Evolutionary conservation across 2,329 filamentous ascomycete species (phyloP), one percentile per base, ranked within the genome.

Genomic region (Ascocoryne sarcoides): DNA sequence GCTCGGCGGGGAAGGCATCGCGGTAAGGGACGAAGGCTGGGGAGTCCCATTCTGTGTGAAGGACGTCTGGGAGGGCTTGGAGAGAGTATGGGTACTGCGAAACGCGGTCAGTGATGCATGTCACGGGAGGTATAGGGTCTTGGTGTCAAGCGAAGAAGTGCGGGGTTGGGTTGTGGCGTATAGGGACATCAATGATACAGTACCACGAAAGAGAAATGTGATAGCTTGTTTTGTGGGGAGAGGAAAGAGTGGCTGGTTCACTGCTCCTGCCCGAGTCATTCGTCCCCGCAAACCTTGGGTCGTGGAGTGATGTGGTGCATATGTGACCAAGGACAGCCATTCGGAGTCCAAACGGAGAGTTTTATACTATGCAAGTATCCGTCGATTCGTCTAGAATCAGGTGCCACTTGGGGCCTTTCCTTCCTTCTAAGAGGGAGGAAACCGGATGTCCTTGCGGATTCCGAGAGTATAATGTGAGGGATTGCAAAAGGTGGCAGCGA

Each of bases 1-100:
- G 71, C 52, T 82, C 73, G 15, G 69, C 62, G 4, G 85, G 84
- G 55, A 90, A 90, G 36, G 79, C 79, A 54, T 77, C 67, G 51
- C 76, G 77, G 63, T 87, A 88, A 45, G 69, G 69, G 39, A 69
- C 66, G 65, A 90, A 87, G 31, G 65, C 61, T 26, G 74, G 65
- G 37, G 66, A 68, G 56, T 81, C 67, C 85, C 85, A 92, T 55
- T 84, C 69, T 39, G 70, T 66, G 41, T 71, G 66, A 45, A 89
- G 68, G 42, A 79, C 74, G 42, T 67, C 62, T 35, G 82, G 77
- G 36, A 90, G 75, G 35, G 71, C 75, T 37, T 72, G 62, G 45
- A 89, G 67, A 37, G 83, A 82, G 64, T 87, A 89, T 19, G 85
- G 84, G 59, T 87, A 90, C 84, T 89, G 58, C 20, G 28, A 19